Conservation (phyloP, 2,329 filamentous ascomycete genomes). For the Plenodomus lindquistii region DNA sequence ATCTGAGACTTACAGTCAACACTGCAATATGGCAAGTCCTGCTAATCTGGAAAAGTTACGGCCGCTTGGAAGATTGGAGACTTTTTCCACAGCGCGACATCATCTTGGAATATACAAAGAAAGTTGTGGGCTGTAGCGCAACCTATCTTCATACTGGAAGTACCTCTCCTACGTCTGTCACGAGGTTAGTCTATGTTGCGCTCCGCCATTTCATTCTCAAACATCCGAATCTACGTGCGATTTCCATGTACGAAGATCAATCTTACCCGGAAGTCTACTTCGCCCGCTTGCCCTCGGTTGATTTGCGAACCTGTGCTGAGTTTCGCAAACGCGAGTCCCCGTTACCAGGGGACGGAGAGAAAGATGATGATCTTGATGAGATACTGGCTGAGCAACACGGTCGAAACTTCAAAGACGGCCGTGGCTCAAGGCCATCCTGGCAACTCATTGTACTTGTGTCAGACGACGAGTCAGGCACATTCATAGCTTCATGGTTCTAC, state of each 20-base stretch:
- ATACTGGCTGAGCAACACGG: conserved; percentile 50
- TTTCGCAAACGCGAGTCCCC: conserved; percentile 31
- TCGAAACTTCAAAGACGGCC: conserved; percentile 39
- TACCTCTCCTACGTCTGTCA: conserved; percentile 6
- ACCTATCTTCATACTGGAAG: conserved; percentile 18
- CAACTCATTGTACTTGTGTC: conserved; percentile 42
- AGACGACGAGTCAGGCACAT: conserved; percentile 19
- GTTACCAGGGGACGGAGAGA: conserved; percentile 20
- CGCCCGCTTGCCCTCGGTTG: conserved; percentile 49
- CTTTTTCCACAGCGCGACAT: conserved; percentile 50
- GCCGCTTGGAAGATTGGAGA: conserved; percentile 46
- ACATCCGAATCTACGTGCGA: conserved; percentile 50
- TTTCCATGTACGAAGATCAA: conserved; percentile 47
- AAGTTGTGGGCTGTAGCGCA: conserved; percentile 49
- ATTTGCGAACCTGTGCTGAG: conserved; percentile 45
- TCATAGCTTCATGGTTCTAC: conserved; percentile 52
- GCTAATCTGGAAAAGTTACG: conserved; percentile 19
- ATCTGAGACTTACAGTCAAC: too few relatives aligned
- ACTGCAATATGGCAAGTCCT: conserved; percentile 2
- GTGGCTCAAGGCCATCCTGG: conserved; percentile 48
- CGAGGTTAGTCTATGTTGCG: conserved; percentile 45
- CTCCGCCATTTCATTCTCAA: conserved; percentile 40
- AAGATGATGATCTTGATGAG: conserved; percentile 48
- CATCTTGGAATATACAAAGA: conserved; percentile 50
- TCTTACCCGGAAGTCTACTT: conserved; percentile 47